Conservation (phyloP, 331 rosid species). For the Saraca asoca region DNA sequence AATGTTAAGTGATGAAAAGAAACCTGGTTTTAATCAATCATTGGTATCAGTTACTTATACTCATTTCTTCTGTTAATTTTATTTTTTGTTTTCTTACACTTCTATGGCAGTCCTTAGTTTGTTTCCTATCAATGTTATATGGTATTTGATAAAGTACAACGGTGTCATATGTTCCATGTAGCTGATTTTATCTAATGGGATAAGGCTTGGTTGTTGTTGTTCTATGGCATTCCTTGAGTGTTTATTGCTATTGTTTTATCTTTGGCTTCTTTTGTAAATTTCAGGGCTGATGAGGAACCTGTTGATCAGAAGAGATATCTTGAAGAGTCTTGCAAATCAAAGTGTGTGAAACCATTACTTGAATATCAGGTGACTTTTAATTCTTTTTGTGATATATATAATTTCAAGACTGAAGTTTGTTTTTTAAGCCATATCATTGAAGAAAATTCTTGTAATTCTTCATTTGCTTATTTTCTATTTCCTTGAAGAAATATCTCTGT, state of each 20-base stretch:
- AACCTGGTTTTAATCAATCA: no score
- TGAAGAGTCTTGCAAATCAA: conserved; percentile 89
- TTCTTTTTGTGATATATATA: no score
- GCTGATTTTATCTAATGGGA: no score
- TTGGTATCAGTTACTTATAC: no score
- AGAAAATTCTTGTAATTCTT: background rate
- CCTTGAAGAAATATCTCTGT: conserved; percentile 3
- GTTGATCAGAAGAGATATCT: conserved; percentile 78
- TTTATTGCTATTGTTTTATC: conserved; percentile 6
- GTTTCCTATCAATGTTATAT: no score
- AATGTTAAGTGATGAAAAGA: no score
- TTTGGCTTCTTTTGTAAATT: conserved; percentile 24
- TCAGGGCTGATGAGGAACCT: conserved; percentile 95
- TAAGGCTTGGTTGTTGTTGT: background rate
- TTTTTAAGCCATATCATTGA: conserved; percentile 1
- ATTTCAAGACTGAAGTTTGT: no score
- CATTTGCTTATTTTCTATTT: conserved; percentile 11
- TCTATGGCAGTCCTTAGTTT: no score
- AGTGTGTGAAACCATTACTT: conserved; percentile 84
- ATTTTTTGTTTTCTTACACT: no score
- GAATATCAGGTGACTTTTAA: conserved; percentile 65
- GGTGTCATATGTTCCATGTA: no score
- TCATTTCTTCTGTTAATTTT: no score
- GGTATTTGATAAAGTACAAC: no score
- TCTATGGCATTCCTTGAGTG: background rate